Conservation (phyloP, 106 monocot genomes). For the Ottelia alismoides region DNA sequence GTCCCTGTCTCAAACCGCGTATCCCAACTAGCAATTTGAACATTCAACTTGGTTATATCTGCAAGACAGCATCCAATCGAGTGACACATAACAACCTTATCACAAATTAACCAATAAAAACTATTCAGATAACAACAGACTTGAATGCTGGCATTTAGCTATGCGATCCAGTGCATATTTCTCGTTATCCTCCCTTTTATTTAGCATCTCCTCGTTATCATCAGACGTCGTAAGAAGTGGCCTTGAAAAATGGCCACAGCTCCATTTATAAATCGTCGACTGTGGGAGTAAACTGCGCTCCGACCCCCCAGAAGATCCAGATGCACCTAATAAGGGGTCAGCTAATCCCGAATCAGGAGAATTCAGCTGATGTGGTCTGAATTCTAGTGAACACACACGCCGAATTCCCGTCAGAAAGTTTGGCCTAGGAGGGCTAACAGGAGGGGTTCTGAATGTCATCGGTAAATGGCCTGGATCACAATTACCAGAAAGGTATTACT, state of each 20-base stretch:
- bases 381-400: slow-evolving; percentile 84
- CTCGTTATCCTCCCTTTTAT: slow-evolving; percentile 67
- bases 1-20: slow-evolving; percentile 77
- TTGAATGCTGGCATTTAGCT: slow-evolving; percentile 79
- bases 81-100: neutral
- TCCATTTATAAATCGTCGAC: slow-evolving; percentile 91
- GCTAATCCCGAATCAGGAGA: slow-evolving; percentile 76
- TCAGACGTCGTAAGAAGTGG: slow-evolving; percentile 75
- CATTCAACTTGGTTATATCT: slow-evolving; percentile 64
- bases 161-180: slow-evolving; percentile 65
- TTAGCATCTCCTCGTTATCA: slow-evolving; percentile 66
- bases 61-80: slow-evolving; percentile 3
- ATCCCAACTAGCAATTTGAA: slow-evolving; percentile 95
- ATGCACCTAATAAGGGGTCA: slow-evolving; percentile 57
- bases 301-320: slow-evolving; percentile 27
- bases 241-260: slow-evolving; percentile 96
- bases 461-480: slow-evolving; percentile 59
- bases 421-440: slow-evolving; percentile 85
- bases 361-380: slow-evolving; percentile 56
- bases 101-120: neutral
- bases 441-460: slow-evolving; percentile 85
- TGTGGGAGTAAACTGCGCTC: slow-evolving; percentile 81
- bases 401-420: slow-evolving; percentile 75
- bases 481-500: neutral
- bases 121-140: slow-evolving; percentile 25